A percentile compares a stretch with the other conserved stretches of the same genome.
These are phyloP conservation scores for Aspergillus cavernicola DNA, from an alignment of 495 filamentous ascomycete species.

Conservation along the genomic window DNA sequence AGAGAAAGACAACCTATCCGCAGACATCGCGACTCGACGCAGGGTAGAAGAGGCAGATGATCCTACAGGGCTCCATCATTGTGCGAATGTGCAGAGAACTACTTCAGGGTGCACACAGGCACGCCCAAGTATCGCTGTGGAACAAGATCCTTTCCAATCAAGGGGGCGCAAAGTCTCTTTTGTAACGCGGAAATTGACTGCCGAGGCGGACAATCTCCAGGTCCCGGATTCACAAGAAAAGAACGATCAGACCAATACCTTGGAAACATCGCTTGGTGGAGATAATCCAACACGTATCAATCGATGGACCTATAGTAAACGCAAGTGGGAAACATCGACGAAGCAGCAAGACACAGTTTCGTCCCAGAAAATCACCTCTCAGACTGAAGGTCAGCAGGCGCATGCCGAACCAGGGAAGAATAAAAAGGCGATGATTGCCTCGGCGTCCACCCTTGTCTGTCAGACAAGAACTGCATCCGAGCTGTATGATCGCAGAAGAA, in stretches of 20 bases:
- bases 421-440: slow-evolving; percentile 10
- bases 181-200: slow-evolving; percentile 3
- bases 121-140: neutral
- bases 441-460: neutral
- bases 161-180: slow-evolving; percentile 31
- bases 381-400: neutral
- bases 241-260: neutral
- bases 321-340: slow-evolving; percentile 1
- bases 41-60: neutral
- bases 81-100: neutral
- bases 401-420: neutral
- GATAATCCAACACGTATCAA: slow-evolving; percentile 5
- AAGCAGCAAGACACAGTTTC: neutral
- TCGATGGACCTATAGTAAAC: slow-evolving; percentile 23
- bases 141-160: slow-evolving; percentile 1
- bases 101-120: neutral
- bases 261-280: neutral
- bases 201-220: slow-evolving; percentile 4
- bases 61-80: neutral
- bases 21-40: neutral
- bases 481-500: slow-evolving; percentile 16
- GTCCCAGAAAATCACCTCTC: neutral
- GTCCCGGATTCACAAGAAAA: neutral
- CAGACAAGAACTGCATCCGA: slow-evolving; percentile 10
- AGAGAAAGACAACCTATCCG: neutral